Percentiles rank a stretch among this genome's conserved stretches.
These are phyloP conservation scores for Sporodiniella umbellata DNA, from an alignment of 371 early-diverging fungal genomes.

Conservation along the genomic window DNA sequence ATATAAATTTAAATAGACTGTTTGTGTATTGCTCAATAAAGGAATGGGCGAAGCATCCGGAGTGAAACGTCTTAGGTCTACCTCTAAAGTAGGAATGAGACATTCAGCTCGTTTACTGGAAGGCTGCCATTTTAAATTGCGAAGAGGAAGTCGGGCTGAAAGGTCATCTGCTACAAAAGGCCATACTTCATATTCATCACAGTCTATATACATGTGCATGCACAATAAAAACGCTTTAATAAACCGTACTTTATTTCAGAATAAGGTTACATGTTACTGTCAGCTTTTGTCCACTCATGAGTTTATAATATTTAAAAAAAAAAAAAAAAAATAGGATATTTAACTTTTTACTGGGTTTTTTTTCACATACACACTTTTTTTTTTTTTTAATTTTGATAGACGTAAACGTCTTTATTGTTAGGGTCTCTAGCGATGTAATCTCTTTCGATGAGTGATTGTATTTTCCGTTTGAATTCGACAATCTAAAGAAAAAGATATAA, in stretches of 20 bases:
- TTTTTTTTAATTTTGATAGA: conserved; percentile 24
- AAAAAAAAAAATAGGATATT: not conserved
- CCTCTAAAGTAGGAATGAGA: conserved; percentile 58
- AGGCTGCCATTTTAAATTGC: conserved; percentile 82
- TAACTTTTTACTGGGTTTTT: too few species aligned
- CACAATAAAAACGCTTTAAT: too few species aligned
- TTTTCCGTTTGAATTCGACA: conserved; percentile 79
- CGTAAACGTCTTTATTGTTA: conserved; percentile 21
- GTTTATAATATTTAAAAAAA: not conserved
- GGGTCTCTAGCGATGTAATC: conserved; percentile 87
- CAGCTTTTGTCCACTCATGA: conserved; percentile 24
- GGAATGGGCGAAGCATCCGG: conserved; percentile 44
- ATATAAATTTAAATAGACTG: conserved; percentile 75
- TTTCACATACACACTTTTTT: too few species aligned
- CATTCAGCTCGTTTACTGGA: conserved; percentile 65
- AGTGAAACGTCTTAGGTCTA: conserved; percentile 66
- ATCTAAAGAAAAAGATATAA: conserved; percentile 36
- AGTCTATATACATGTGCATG: too few species aligned
- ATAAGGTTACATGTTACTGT: conserved; percentile 24
- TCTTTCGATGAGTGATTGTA: conserved; percentile 89
- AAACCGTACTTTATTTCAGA: too few species aligned
- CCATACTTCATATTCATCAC: conserved; percentile 81
- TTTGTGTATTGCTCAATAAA: conserved; percentile 60
- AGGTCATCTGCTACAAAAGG: conserved; percentile 69
- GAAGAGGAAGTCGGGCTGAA: conserved; percentile 72